phyloP scores from a whole-genome alignment of 495 filamentous ascomycete genomes.

The Penicillium tannophilum region DNA sequence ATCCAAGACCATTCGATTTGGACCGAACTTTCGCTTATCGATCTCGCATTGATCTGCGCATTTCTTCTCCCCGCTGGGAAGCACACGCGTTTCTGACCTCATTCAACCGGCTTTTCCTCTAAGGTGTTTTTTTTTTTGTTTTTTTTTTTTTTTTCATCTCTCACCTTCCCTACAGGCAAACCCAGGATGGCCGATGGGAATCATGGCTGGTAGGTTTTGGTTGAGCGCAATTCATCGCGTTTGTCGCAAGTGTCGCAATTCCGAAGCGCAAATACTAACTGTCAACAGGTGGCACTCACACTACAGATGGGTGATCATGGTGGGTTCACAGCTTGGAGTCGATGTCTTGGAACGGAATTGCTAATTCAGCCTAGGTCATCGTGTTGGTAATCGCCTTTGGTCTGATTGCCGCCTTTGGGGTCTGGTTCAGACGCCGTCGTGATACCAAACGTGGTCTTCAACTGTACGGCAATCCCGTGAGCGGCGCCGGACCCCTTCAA shows the following conservation, averaged over 20 bases:
- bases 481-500: conserved; percentile 17
- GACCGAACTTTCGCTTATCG: background rate
- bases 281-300: conserved; percentile 50
- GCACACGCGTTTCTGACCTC: background rate
- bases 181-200: background rate
- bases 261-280: conserved; percentile 1
- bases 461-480: conserved; percentile 25
- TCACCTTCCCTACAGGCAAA: background rate
- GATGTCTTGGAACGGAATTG: background rate
- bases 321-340: background rate
- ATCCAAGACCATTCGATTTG: background rate
- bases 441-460: conserved; percentile 44
- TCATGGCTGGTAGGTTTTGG: background rate
- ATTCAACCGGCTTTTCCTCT: background rate
- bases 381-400: conserved; percentile 51
- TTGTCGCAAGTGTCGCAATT: background rate
- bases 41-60: background rate
- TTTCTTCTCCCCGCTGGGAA: background rate
- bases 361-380: conserved; percentile 30
- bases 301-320: conserved; percentile 56
- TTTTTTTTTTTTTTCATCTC: background rate
- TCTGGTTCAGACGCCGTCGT: conserved; percentile 53
- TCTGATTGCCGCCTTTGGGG: conserved; percentile 35
- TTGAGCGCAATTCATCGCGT: no score
- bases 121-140: no score